Percentiles rank a stretch among this genome's conserved stretches.
Conservation (phyloP, 2,329 filamentous ascomycete species). For the Sphaerulina vaccinii region DNA sequence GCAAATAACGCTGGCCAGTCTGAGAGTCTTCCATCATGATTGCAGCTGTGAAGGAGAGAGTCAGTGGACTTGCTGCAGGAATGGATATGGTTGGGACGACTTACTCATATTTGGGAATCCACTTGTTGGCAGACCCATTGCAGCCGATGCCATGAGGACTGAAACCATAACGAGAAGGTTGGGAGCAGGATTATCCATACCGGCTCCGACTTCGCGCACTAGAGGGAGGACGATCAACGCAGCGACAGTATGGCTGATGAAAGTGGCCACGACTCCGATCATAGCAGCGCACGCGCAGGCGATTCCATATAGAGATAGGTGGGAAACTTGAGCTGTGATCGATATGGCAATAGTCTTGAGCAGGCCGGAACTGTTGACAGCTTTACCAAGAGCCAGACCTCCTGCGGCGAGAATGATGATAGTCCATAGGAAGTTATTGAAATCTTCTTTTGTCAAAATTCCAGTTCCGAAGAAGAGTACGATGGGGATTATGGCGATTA, state of each 20-base stretch:
- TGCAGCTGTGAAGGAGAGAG: constrained; percentile 64
- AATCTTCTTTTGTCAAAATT: constrained; percentile 96
- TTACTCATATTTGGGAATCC: constrained; percentile 99
- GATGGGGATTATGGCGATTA: constrained; percentile 93
- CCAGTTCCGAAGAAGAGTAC: constrained; percentile 95
- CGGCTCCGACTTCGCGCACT: constrained; percentile 78
- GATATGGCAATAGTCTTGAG: constrained; percentile 79
- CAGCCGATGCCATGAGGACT: constrained; percentile 95
- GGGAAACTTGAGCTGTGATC: constrained; percentile 72
- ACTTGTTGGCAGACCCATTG: constrained; percentile 92
- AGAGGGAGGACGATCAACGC: constrained; percentile 92
- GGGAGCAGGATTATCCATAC: constrained; percentile 86
- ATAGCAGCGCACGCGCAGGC: constrained; percentile 79
- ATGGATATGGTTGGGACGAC: constrained; percentile 44
- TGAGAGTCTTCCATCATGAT: constrained; percentile 98
- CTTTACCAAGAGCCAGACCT: constrained; percentile 86
- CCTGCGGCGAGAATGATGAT: constrained; percentile 98
- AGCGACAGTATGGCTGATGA: constrained; percentile 96
- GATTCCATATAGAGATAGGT: constrained; percentile 80
- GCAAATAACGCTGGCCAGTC: constrained; percentile 85
- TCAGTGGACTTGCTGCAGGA: constrained; percentile 1
- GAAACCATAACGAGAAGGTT: constrained; percentile 94
- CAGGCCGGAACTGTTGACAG: constrained; percentile 88
- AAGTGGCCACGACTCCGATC: constrained; percentile 91
- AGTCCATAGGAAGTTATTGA: constrained; percentile 99